phyloP scores from a whole-genome alignment of 768 basidiomycete species.

The Hygrocybe punicea region DNA sequence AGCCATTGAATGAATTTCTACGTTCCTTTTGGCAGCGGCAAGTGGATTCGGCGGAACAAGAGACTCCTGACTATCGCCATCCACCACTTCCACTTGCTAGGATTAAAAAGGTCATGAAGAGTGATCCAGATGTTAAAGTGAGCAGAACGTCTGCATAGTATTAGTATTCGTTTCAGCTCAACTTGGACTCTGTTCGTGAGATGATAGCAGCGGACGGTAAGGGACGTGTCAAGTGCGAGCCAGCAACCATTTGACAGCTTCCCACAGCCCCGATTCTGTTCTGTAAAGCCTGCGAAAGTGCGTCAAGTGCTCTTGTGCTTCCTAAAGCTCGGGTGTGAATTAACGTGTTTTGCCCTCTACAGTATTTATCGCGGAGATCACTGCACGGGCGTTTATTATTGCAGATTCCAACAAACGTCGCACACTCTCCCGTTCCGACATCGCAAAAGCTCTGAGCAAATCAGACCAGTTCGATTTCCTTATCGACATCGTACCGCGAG shows the following conservation, averaged over 20 bases:
- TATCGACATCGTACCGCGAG: conserved; percentile 92
- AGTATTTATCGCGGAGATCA: conserved; percentile 99
- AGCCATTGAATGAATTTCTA: conserved; percentile 82
- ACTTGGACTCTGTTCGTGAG: conserved; percentile 37
- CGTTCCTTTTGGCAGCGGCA: conserved; percentile 89
- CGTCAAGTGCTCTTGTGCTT: too few relatives aligned
- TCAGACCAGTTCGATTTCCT: conserved; percentile 97
- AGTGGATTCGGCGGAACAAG: conserved; percentile 80
- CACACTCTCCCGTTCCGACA: conserved; percentile 91
- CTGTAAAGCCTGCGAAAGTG: conserved; percentile 98
- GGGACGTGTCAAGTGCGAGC: conserved; percentile 13
- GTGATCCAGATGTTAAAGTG: conserved; percentile 94
- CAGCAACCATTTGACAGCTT: too few relatives aligned
- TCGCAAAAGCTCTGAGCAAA: conserved; percentile 87
- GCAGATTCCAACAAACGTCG: conserved; percentile 95
- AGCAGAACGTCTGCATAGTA: conserved; percentile 22
- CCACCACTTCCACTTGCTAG: conserved; percentile 88
- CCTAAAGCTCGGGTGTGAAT: too few relatives aligned
- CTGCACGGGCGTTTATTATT: conserved; percentile 90
- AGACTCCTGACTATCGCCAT: conserved; percentile 83
- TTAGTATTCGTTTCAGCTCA: not conserved
- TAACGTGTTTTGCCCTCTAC: conserved; percentile 2
- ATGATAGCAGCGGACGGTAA: conserved; percentile 99
- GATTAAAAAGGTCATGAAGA: conserved; percentile 99
- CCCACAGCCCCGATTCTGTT: conserved; percentile 83